phyloP scores from a whole-genome alignment of 2,329 filamentous ascomycete species.

The Fusarium oxysporum region DNA sequence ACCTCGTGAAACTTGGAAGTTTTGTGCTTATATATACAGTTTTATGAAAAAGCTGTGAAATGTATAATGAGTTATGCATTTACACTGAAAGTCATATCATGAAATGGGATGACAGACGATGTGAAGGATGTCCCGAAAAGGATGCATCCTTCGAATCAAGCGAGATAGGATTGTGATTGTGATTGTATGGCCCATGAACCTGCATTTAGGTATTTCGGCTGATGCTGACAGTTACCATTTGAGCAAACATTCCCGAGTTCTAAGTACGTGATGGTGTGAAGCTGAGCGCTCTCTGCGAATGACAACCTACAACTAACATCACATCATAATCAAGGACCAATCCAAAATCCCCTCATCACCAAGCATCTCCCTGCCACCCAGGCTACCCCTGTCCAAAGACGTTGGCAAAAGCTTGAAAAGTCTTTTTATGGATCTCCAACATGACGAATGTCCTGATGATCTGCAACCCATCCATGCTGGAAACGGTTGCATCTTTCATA shows the following conservation, averaged over 20 bases:
- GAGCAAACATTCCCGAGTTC: background rate
- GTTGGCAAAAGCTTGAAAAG: slow-evolving; percentile 6
- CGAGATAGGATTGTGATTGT: background rate
- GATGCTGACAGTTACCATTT: background rate
- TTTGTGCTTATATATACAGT: background rate
- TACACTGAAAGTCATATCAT: background rate
- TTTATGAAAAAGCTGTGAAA: fast-evolving
- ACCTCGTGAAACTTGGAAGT: fast-evolving
- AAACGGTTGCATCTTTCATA: background rate
- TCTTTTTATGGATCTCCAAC: background rate
- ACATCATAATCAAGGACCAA: background rate
- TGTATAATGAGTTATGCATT: fast-evolving
- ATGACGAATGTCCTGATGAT: slow-evolving; percentile 6
- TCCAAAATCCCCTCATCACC: background rate
- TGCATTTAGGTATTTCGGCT: background rate
- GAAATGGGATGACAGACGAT: background rate
- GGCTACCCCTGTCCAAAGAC: background rate
- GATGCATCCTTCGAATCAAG: background rate
- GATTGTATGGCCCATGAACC: background rate
- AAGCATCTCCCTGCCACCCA: background rate
- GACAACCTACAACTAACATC: background rate
- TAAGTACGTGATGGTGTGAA: background rate
- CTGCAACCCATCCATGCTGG: background rate
- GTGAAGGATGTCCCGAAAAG: background rate
- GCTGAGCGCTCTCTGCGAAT: background rate